Percentiles rank a stretch among this genome's conserved stretches.
Conservation (phyloP, 768 basidiomycete species). For the Tricholoma furcatifolium region DNA sequence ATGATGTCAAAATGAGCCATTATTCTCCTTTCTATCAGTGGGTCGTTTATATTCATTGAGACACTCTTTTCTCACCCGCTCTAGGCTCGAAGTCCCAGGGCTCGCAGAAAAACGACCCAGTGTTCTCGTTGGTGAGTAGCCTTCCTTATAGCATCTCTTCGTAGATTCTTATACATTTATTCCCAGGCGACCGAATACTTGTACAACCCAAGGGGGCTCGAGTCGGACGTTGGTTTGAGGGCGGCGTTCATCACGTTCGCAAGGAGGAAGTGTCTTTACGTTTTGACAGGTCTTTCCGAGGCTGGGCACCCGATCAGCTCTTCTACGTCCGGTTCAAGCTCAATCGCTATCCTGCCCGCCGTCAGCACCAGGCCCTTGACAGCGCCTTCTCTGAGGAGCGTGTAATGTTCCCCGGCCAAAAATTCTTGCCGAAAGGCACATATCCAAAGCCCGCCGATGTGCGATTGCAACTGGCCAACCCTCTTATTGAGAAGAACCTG, state of each 20-base stretch:
- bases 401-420: constrained; percentile 51
- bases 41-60: constrained; percentile 10
- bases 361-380: constrained; percentile 61
- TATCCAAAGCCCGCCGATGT: constrained; percentile 13
- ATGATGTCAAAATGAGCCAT: constrained; percentile 28
- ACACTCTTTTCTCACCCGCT: not conserved
- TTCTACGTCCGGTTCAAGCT: constrained; percentile 58
- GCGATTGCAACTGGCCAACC: constrained; percentile 34
- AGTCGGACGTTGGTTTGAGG: constrained; percentile 53
- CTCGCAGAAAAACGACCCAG: constrained; percentile 59
- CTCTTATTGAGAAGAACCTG: constrained; percentile 41
- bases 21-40: constrained; percentile 37
- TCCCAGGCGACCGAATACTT: constrained; percentile 51
- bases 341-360: constrained; percentile 51
- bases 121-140: constrained; percentile 54
- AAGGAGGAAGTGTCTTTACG: constrained; percentile 49
- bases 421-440: too few relatives aligned
- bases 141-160: constrained; percentile 1
- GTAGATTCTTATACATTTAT: not conserved
- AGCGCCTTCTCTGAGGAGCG: constrained; percentile 41
- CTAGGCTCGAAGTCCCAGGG: constrained; percentile 47
- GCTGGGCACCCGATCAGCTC: constrained; percentile 28
- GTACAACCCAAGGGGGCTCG: constrained; percentile 41
- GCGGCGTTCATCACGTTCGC: constrained; percentile 53
- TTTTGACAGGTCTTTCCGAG: constrained; percentile 45